Evolutionary conservation across 441 rosid species (phyloP).

Genomic region (Biscutella laevigata): DNA sequence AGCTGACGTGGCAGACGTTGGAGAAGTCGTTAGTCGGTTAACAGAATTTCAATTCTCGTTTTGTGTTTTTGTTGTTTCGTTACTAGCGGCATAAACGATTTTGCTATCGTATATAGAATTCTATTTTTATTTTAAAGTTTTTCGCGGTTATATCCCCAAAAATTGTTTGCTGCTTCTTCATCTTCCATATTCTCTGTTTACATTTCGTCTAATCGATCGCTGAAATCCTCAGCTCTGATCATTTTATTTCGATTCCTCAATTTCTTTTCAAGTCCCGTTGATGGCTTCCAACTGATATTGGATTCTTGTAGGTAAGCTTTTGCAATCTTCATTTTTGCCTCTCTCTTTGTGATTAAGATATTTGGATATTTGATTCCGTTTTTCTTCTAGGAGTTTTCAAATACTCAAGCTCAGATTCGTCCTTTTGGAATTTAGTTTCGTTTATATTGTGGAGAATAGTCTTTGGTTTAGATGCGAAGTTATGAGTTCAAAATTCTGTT

Average conservation of each 20-base stretch:
- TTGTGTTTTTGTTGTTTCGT: too few relatives aligned
- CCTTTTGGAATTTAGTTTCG: not conserved
- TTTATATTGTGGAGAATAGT: not conserved
- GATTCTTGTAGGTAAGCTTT: slow-evolving; percentile 24
- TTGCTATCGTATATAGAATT: too few relatives aligned
- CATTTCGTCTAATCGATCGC: slow-evolving; percentile 24
- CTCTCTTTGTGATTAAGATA: not conserved
- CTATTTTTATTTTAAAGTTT: slow-evolving; percentile 44
- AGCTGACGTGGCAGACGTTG: too few relatives aligned
- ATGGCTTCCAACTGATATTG: slow-evolving; percentile 21
- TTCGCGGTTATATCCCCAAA: slow-evolving; percentile 77
- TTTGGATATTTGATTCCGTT: slow-evolving; percentile 9
- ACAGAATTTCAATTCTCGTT: too few relatives aligned
- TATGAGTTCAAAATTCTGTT: slow-evolving; percentile 2
- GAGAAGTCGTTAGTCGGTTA: too few relatives aligned
- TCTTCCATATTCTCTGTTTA: slow-evolving; percentile 12
- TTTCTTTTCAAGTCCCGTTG: slow-evolving; percentile 5
- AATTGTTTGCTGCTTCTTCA: slow-evolving; percentile 20
- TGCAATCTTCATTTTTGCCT: slow-evolving; percentile 12
- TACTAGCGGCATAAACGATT: too few relatives aligned
- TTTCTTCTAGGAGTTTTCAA: not conserved
- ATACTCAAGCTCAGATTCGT: not conserved
- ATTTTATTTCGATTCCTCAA: slow-evolving; percentile 11
- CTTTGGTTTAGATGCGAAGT: slow-evolving; percentile 5
- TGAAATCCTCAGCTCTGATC: slow-evolving; percentile 8